These are phyloP conservation scores for Leersia perrieri DNA, from an alignment of 176 grass and related monocot species.

Conservation along the genomic window DNA sequence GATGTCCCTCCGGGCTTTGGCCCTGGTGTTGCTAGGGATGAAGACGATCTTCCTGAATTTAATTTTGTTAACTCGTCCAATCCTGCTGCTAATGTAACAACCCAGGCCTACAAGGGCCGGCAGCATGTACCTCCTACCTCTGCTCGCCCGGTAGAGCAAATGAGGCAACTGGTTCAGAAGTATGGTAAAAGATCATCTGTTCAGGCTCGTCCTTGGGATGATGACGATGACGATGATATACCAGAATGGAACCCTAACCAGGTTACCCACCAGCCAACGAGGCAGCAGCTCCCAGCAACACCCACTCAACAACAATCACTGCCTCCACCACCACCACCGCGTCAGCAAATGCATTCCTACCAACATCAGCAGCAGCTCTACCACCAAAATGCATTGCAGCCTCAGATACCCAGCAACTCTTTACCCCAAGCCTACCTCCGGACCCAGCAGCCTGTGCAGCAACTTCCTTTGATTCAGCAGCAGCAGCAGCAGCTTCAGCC, in stretches of 20 bases:
- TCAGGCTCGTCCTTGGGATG: slow-evolving; percentile 20
- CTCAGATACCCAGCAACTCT: not conserved
- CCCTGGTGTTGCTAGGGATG: slow-evolving; percentile 64
- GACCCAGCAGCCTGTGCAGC: slow-evolving; percentile 12
- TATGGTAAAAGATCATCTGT: slow-evolving; percentile 64
- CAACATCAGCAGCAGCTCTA: slow-evolving; percentile 31
- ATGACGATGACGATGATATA: slow-evolving; percentile 84
- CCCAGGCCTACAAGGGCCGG: slow-evolving; percentile 43
- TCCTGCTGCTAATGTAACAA: slow-evolving; percentile 52
- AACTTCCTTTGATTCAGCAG: not conserved
- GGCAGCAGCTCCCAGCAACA: not conserved
- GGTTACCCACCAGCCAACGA: slow-evolving; percentile 25
- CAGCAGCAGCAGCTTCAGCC: slow-evolving; percentile 42
- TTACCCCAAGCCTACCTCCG: slow-evolving; percentile 27
- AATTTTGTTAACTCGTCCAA: slow-evolving; percentile 58
- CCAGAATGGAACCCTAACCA: slow-evolving; percentile 84
- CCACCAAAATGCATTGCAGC: slow-evolving; percentile 34
- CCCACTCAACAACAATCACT: slow-evolving; percentile 10
- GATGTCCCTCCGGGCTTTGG: slow-evolving; percentile 95
- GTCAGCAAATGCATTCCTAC: slow-evolving; percentile 32
- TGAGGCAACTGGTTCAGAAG: slow-evolving; percentile 61
- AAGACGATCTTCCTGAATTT: slow-evolving; percentile 66
- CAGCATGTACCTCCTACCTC: slow-evolving; percentile 28
- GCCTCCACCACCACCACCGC: slow-evolving; percentile 32
- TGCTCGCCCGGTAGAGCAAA: slow-evolving; percentile 53